These are phyloP conservation scores for Cytospora piceae DNA, from an alignment of 2,329 filamentous ascomycete species.

Conservation along the genomic window DNA sequence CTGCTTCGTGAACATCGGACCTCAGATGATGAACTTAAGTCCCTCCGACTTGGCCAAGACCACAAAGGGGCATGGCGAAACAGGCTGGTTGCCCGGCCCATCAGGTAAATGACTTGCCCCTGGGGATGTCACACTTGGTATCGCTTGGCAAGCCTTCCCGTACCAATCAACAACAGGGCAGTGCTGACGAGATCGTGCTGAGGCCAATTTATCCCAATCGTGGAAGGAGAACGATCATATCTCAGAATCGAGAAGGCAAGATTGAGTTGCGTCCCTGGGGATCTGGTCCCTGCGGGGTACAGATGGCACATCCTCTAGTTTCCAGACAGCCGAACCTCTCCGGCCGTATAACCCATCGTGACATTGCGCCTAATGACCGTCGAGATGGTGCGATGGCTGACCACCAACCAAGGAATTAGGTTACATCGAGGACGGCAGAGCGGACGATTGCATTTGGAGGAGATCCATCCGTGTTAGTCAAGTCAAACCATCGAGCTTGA, in stretches of 20 bases:
- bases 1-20: background rate
- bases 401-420: conserved; percentile 1
- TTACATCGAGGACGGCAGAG: conserved; percentile 23
- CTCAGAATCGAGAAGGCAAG: conserved; percentile 9
- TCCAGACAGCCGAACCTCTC: conserved; percentile 22
- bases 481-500: background rate
- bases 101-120: no score
- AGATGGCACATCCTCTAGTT: background rate
- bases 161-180: background rate
- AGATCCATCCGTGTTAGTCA: conserved; percentile 2
- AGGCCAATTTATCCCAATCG: background rate
- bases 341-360: background rate
- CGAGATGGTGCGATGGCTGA: conserved; percentile 9
- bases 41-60: background rate
- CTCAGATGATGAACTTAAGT: no score
- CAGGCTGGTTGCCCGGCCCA: no score
- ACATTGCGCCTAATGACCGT: background rate
- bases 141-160: no score
- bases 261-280: conserved; percentile 1
- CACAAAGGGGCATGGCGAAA: no score
- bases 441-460: background rate
- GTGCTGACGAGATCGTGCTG: background rate
- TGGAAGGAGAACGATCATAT: conserved; percentile 1
- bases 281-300: conserved; percentile 7
- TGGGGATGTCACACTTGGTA: no score